phyloP scores from a whole-genome alignment of 2,329 filamentous ascomycete genomes.

The Fragosphaeria purpurea region DNA sequence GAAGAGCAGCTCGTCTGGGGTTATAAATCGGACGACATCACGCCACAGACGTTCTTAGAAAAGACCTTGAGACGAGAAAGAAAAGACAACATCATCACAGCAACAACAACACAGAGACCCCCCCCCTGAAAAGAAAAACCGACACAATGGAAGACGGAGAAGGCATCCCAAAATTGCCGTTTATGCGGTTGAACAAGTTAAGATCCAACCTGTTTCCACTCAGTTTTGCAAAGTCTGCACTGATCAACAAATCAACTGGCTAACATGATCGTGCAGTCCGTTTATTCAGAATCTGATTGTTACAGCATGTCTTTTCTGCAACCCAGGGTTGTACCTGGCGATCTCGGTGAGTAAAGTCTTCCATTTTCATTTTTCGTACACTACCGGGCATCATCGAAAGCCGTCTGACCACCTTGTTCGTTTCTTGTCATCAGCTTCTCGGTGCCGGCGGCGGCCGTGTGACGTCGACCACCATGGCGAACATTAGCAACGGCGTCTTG shows the following conservation, averaged over 20 bases:
- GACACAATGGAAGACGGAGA: not conserved
- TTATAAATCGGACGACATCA: not conserved
- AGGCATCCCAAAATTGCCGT: slow-evolving; percentile 3
- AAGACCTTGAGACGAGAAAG: too few species aligned
- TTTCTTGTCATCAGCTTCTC: slow-evolving; percentile 7
- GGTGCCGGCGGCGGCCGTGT: slow-evolving; percentile 20
- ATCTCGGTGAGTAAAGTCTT: not conserved
- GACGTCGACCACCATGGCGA: slow-evolving; percentile 17
- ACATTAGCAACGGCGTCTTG: slow-evolving; percentile 19
- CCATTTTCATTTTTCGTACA: too few species aligned
- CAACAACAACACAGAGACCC: too few species aligned
- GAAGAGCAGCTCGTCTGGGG: not conserved
- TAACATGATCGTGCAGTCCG: not conserved
- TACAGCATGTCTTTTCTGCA: slow-evolving; percentile 2
- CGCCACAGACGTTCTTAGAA: not conserved
- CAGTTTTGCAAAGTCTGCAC: too few species aligned
- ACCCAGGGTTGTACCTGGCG: slow-evolving; percentile 2
- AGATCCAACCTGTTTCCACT: not conserved
- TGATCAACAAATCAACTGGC: too few species aligned
- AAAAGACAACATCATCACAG: not conserved
- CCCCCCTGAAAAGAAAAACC: too few species aligned
- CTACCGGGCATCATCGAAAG: too few species aligned
- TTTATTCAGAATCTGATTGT: slow-evolving; percentile 3
- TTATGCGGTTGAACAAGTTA: slow-evolving; percentile 7
- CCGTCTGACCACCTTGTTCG: not conserved